A percentile compares a stretch with the other conserved stretches of the same genome.
Evolutionary conservation across 257 asterid genomes (phyloP).

Genomic region (Scutellaria barbata): DNA sequence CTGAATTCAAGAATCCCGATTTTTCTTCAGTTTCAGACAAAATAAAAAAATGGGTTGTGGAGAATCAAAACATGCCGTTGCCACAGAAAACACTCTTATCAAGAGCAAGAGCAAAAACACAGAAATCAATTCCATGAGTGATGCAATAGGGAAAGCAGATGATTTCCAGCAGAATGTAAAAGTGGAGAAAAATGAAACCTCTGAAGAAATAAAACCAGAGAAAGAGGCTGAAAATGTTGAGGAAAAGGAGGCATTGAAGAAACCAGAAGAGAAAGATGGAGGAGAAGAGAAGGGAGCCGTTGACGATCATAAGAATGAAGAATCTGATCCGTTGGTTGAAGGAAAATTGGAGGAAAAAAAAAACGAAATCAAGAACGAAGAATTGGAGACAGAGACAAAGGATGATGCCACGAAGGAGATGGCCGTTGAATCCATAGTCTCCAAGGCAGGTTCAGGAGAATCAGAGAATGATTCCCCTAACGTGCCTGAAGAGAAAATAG

Average conservation of each 20-base stretch:
- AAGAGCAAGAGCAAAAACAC: constrained; percentile 40
- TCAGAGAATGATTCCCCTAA: constrained; percentile 32
- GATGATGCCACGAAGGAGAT: neutral
- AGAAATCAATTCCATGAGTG: constrained; percentile 21
- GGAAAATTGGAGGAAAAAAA: constrained; percentile 33
- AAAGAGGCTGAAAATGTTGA: constrained; percentile 2
- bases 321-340: neutral
- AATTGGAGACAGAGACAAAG: constrained; percentile 9
- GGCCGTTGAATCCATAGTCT: constrained; percentile 19
- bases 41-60: constrained; percentile 70
- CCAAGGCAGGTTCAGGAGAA: constrained; percentile 12
- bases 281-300: neutral
- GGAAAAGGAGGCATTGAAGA: constrained; percentile 21
- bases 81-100: constrained; percentile 54
- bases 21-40: constrained; percentile 6
- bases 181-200: constrained; percentile 24
- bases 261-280: constrained; percentile 29
- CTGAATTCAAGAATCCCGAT: constrained; percentile 26
- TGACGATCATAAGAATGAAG: constrained; percentile 20
- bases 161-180: neutral
- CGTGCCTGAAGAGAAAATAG: neutral
- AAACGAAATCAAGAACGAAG: constrained; percentile 25
- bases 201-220: neutral
- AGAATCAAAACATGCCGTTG: constrained; percentile 86
- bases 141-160: neutral